Base-by-base conservation (phyloP, 2,329 filamentous ascomycete genomes). In the Botrytis deweyae region DNA sequence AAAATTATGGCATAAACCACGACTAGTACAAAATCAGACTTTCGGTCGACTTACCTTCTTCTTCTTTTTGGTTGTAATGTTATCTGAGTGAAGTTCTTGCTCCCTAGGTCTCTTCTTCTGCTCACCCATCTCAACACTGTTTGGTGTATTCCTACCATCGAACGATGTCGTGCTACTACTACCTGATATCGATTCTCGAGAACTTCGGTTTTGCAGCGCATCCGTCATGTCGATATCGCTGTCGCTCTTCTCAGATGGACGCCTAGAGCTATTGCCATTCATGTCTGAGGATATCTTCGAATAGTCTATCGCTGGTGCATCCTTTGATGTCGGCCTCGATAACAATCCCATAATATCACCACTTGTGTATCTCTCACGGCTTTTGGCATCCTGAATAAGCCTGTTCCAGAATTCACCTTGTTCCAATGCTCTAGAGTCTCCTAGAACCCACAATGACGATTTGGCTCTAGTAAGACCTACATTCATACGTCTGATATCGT, bases 401-500 rank as follows among this genome's bases (percentile, higher is more conserved):
- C 91, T 91, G 76, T 88, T 90, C 96, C 97, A 99, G 83, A 94
- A 98, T 80, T 96, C 90, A 75, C 96, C 96, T 80, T 97, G 92
- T 38, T 92, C 86, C 70, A 99, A 87, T 49, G 95, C 94, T 73
- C 92, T 88, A 0, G 96, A 96, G 82, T 98, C 97, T 77, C 96
- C 96, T 40, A 99, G 87, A 74, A 99, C 95, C 93, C 95, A 99
- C 16, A 99, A 87, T 49, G 95, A 98, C 16, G 93, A 97, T 83
- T 97, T 98, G 8, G 96, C 97, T 86, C 96, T 92, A 36, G 96
- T 99, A 75, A 99, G 87, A 84, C 96, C 96, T 80, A 99, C 96
- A 83, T 99, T 99, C 97, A 99, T 98, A 87, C 96, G 95, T 74
- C 96, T 91, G 80, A 99, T 97, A 82, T 99, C 96, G 72, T 93